These are phyloP conservation scores for Phlebiopsis flavidoalba DNA, from an alignment of 768 basidiomycete species.

Conservation along the genomic window DNA sequence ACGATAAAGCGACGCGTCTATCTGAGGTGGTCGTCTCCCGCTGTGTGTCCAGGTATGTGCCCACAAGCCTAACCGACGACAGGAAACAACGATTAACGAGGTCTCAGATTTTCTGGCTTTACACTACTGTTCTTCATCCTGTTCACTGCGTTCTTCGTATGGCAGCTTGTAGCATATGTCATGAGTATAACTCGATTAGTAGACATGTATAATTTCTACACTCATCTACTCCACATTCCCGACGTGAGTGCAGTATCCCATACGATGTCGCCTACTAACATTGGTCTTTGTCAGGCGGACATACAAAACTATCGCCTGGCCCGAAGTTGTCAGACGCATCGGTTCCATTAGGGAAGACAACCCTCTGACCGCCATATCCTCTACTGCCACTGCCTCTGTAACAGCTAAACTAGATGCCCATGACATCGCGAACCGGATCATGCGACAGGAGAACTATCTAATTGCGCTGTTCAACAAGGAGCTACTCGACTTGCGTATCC, in stretches of 20 bases:
- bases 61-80: background rate
- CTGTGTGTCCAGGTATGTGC: conserved; percentile 73
- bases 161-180: conserved; percentile 81
- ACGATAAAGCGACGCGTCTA: conserved; percentile 60
- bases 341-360: conserved; percentile 88
- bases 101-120: conserved; percentile 72
- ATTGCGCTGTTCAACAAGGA: conserved; percentile 98
- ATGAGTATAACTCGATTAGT: conserved; percentile 72
- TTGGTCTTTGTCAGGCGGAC: conserved; percentile 59
- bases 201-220: conserved; percentile 96
- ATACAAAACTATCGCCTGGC: conserved; percentile 98
- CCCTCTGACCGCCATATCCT: conserved; percentile 84
- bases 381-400: conserved; percentile 51
- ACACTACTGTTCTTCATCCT: conserved; percentile 79
- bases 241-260: conserved; percentile 53
- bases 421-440: conserved; percentile 95
- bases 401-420: conserved; percentile 94
- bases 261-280: conserved; percentile 9
- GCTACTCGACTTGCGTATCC: conserved; percentile 80
- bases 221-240: conserved; percentile 87
- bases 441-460: conserved; percentile 98
- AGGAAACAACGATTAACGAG: background rate
- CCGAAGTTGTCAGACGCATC: conserved; percentile 88
- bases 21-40: conserved; percentile 77
- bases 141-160: conserved; percentile 83